phyloP scores from a whole-genome alignment of 2,329 filamentous ascomycete species.

The Penicillium frequentans region DNA sequence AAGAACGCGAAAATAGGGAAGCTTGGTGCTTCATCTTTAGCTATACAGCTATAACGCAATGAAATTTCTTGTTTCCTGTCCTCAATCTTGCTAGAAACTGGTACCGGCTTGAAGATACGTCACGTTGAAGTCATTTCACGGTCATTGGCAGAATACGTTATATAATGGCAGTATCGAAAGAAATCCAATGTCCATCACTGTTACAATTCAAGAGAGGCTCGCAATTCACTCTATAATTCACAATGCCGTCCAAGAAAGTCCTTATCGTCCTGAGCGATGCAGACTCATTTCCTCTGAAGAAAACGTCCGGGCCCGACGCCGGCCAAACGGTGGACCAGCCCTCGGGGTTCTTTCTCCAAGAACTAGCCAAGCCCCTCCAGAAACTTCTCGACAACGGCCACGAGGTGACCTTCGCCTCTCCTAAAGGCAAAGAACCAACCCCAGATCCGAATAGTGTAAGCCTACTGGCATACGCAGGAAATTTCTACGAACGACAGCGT shows the following conservation, averaged over 20 bases:
- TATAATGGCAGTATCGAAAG: not conserved
- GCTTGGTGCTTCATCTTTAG: no score
- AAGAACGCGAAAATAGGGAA: no score
- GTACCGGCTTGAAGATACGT: not conserved
- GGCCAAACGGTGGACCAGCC: conserved; percentile 30
- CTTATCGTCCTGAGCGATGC: conserved; percentile 49
- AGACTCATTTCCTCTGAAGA: conserved; percentile 38
- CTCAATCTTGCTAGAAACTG: not conserved
- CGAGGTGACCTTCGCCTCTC: conserved; percentile 49
- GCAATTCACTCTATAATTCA: not conserved
- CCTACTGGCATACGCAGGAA: conserved; percentile 36
- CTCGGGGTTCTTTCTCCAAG: conserved; percentile 41
- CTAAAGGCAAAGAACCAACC: conserved; percentile 42
- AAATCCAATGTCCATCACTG: no score
- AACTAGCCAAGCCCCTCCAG: conserved; percentile 40
- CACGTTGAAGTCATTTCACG: not conserved
- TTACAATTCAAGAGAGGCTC: no score
- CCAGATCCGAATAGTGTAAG: not conserved
- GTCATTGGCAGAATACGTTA: not conserved
- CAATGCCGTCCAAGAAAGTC: conserved; percentile 29
- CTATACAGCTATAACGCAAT: no score
- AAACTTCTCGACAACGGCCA: conserved; percentile 40
- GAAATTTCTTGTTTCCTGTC: no score
- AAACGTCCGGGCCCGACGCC: conserved; percentile 22
- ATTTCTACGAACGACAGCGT: conserved; percentile 45